phyloP scores from a whole-genome alignment of 768 basidiomycete genomes.

The Boletus speciosus region DNA sequence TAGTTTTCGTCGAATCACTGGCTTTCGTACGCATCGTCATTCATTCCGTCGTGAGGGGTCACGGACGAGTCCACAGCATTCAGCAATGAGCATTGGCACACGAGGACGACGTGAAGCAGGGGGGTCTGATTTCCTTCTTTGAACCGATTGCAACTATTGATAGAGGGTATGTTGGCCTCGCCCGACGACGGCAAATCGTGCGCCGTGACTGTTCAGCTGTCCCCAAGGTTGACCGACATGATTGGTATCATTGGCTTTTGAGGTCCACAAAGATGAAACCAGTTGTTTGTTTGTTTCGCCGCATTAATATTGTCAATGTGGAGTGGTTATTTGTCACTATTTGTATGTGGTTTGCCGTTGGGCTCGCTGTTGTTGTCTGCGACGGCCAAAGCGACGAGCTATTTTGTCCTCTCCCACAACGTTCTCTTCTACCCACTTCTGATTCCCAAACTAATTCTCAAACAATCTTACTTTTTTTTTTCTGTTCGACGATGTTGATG shows the following conservation, averaged over 20 bases:
- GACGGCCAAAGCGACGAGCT: slow-evolving; percentile 10
- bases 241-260: not conserved
- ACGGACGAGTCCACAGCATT: too few relatives aligned
- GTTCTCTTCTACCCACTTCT: slow-evolving; percentile 10
- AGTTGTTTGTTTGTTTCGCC: not conserved
- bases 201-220: not conserved
- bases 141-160: not conserved
- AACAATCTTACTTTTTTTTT: not conserved
- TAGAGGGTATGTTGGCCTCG: not conserved
- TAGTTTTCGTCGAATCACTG: too few relatives aligned
- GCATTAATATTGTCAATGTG: not conserved
- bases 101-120: too few relatives aligned
- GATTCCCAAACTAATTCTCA: not conserved
- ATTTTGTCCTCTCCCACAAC: slow-evolving; percentile 21
- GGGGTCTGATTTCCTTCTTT: not conserved
- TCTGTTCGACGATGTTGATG: slow-evolving; percentile 25
- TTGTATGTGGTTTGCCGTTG: slow-evolving; percentile 18
- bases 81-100: too few relatives aligned
- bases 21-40: too few relatives aligned
- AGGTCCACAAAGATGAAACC: not conserved
- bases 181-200: too few relatives aligned
- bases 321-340: slow-evolving; percentile 12
- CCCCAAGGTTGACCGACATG: not conserved
- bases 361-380: slow-evolving; percentile 11
- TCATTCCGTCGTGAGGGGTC: too few relatives aligned